Conservation (phyloP, 192 early-diverging fungal species). For the Rhizophagus prolifer region DNA sequence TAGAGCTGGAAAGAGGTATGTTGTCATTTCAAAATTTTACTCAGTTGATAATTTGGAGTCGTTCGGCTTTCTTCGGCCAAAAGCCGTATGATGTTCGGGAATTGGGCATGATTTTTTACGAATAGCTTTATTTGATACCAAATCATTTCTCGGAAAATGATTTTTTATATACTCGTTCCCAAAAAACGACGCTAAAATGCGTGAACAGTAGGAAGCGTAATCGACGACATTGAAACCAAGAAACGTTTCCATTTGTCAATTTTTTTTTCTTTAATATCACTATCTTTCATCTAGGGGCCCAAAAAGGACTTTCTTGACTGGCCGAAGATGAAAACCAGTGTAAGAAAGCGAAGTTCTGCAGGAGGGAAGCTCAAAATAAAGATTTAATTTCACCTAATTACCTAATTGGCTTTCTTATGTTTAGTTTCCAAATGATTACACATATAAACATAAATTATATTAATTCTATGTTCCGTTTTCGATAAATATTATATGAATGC, state of each 20-base stretch:
- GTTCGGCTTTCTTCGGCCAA: background rate
- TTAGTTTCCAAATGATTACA: background rate
- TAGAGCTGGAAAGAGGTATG: constrained; percentile 24
- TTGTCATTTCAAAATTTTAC: constrained; percentile 3
- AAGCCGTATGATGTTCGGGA: background rate
- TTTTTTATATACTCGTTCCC: constrained; percentile 14
- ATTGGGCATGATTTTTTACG: background rate
- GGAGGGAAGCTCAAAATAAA: background rate
- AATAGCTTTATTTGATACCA: constrained; percentile 1
- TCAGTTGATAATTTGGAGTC: background rate
- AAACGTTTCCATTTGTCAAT: constrained; percentile 25
- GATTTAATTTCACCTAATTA: background rate
- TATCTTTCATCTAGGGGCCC: constrained; percentile 19
- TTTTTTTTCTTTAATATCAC: constrained; percentile 24
- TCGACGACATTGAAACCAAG: constrained; percentile 30
- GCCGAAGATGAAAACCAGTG: background rate
- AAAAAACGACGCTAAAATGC: constrained; percentile 9
- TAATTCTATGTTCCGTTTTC: too few relatives aligned
- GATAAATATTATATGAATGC: too few relatives aligned
- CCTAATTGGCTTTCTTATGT: background rate
- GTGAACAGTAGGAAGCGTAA: constrained; percentile 28
- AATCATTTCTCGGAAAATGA: constrained; percentile 14
- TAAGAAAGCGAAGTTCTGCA: background rate
- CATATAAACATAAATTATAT: background rate
- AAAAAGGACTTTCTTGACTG: constrained; percentile 22